These are phyloP conservation scores for Coemansia furcata DNA, from an alignment of 192 early-diverging fungal genomes.

Conservation along the genomic window DNA sequence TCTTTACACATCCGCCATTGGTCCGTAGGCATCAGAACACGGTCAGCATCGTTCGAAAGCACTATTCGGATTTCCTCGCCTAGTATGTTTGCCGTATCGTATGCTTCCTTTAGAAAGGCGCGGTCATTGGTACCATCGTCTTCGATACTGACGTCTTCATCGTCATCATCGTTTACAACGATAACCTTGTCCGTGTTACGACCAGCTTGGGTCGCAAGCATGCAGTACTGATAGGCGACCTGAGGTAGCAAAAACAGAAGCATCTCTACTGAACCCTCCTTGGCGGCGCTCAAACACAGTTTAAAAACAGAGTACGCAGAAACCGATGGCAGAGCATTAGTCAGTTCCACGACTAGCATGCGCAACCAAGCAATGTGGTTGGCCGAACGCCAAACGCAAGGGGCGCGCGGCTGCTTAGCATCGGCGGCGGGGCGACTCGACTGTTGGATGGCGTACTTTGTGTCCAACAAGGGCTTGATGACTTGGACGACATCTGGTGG, in stretches of 20 bases:
- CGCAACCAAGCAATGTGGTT: conserved; percentile 38
- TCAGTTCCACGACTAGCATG: conserved; percentile 32
- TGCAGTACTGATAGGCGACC: conserved; percentile 31
- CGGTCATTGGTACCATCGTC: not conserved
- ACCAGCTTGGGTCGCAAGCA: not conserved
- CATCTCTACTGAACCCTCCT: conserved; percentile 37
- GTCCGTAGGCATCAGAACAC: conserved; percentile 16
- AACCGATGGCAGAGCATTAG: conserved; percentile 5
- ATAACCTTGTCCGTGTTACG: conserved; percentile 4
- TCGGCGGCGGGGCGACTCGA: conserved; percentile 4
- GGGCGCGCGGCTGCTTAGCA: not conserved
- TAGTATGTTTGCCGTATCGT: not conserved
- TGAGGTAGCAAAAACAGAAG: conserved; percentile 38
- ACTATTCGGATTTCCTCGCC: conserved; percentile 35
- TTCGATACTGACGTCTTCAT: conserved; percentile 1
- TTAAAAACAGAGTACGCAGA: conserved; percentile 23
- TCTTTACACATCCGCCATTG: conserved; percentile 44
- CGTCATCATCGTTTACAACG: conserved; percentile 31
- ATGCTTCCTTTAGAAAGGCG: not conserved
- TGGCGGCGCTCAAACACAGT: conserved; percentile 34
- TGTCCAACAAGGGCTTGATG: conserved; percentile 37
- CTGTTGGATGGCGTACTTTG: conserved; percentile 47
- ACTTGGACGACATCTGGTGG: conserved; percentile 27
- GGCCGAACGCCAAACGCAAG: conserved; percentile 19
- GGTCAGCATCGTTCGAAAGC: conserved; percentile 6